A percentile compares a stretch with the other conserved stretches of the same genome.
Evolutionary conservation across 106 monocot species (phyloP).

Genomic region (Dactylorhiza incarnata): DNA sequence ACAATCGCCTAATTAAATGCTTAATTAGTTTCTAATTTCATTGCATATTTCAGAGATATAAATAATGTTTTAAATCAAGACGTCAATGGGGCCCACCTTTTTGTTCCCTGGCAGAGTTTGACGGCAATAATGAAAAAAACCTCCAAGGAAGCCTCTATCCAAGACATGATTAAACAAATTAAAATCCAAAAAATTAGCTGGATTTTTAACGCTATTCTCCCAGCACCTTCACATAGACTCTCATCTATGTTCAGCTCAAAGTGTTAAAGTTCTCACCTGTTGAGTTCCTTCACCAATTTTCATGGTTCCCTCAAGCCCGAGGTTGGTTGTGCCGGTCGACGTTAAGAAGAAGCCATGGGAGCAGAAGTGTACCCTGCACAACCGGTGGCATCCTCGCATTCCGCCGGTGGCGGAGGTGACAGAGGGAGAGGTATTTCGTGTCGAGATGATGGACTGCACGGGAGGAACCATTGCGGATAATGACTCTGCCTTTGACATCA

Average conservation of each 20-base stretch:
- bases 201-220: neutral
- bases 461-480: constrained; percentile 53
- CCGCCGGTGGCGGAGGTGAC: constrained; percentile 62
- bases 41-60: too few relatives aligned
- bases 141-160: too few relatives aligned
- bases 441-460: constrained; percentile 81
- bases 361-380: constrained; percentile 58
- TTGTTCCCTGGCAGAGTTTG: too few relatives aligned
- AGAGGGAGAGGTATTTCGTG: constrained; percentile 55
- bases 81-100: too few relatives aligned
- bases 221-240: neutral
- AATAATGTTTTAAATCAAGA: too few relatives aligned
- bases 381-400: constrained; percentile 79
- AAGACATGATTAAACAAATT: too few relatives aligned
- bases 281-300: too few relatives aligned
- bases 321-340: constrained; percentile 58
- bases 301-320: constrained; percentile 68
- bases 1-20: too few relatives aligned
- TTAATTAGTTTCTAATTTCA: too few relatives aligned
- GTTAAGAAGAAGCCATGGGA: constrained; percentile 77
- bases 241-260: neutral
- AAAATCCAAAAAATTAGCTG: neutral
- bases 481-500: constrained; percentile 61
- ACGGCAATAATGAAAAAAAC: too few relatives aligned
- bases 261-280: neutral